A percentile compares a stretch with the other conserved stretches of the same genome.
Evolutionary conservation across 2,329 filamentous ascomycete genomes (phyloP).

Genomic region (Ophiocordyceps camponoti-leonardi): DNA sequence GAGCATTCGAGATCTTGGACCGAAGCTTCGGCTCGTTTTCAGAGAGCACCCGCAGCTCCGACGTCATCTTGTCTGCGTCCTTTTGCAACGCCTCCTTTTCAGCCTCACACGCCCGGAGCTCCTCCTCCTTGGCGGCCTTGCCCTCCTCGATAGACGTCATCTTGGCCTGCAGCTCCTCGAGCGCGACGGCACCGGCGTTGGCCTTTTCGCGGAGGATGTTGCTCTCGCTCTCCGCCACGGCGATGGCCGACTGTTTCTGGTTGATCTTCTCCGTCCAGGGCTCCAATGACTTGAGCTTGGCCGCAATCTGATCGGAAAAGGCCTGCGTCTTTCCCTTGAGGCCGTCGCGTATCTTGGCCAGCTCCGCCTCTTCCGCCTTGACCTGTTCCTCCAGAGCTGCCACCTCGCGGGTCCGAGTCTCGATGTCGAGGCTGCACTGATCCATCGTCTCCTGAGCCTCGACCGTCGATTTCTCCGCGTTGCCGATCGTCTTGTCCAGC

Average conservation of each 20-base stretch:
- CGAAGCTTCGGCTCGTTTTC: conserved; percentile 69
- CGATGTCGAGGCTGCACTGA: conserved; percentile 63
- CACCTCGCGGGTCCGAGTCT: conserved; percentile 59
- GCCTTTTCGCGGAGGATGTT: conserved; percentile 81
- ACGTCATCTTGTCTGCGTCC: conserved; percentile 53
- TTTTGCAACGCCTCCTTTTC: conserved; percentile 58
- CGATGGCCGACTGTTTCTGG: conserved; percentile 84
- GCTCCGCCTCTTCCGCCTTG: conserved; percentile 62
- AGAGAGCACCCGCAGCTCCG: conserved; percentile 54
- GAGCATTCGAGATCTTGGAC: conserved; percentile 68
- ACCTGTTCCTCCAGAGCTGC: conserved; percentile 59
- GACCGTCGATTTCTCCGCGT: conserved; percentile 54
- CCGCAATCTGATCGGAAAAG: conserved; percentile 80
- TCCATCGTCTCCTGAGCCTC: conserved; percentile 66
- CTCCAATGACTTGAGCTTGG: conserved; percentile 84
- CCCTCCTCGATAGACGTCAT: conserved; percentile 55
- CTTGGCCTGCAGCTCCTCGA: conserved; percentile 71
- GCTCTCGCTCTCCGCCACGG: conserved; percentile 86
- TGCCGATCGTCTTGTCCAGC: conserved; percentile 70
- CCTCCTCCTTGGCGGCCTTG: conserved; percentile 51
- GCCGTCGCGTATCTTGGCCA: conserved; percentile 66
- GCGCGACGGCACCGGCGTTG: conserved; percentile 67
- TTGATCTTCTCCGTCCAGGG: conserved; percentile 97
- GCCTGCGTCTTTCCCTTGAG: conserved; percentile 92
- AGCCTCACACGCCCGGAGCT: conserved; percentile 59